phyloP scores from a whole-genome alignment of 306 rosid genomes.

The Castanea mollissima region DNA sequence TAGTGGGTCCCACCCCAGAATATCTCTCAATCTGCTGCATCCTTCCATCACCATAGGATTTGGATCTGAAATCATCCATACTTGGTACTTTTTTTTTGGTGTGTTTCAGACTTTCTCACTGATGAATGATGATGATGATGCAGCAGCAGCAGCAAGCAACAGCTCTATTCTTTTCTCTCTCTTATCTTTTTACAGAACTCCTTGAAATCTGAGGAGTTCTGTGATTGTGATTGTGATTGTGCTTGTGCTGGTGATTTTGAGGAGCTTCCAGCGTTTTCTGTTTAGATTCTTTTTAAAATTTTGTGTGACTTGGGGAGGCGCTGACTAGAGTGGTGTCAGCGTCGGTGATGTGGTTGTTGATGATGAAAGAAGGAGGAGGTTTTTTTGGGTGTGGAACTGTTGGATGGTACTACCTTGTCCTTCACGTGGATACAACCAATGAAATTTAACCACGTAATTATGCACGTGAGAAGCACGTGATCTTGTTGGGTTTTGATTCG shows the following conservation, averaged over 20 bases:
- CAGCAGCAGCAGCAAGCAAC: too few species aligned
- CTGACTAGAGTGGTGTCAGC: constrained; percentile 22
- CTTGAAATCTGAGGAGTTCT: too few species aligned
- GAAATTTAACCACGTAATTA: neutral
- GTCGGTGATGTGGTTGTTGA: neutral
- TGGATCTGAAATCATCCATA: constrained; percentile 77
- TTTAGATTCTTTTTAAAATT: too few species aligned
- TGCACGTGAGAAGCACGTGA: too few species aligned
- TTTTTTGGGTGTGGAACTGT: neutral
- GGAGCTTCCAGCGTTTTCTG: too few species aligned
- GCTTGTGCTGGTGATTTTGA: too few species aligned
- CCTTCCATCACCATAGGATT: constrained; percentile 63
- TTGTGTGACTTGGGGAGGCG: constrained; percentile 3
- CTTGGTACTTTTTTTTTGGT: too few species aligned
- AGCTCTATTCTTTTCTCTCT: neutral
- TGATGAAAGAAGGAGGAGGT: neutral
- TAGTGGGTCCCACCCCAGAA: constrained; percentile 25
- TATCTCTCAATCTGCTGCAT: constrained; percentile 66
- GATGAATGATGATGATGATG: too few species aligned
- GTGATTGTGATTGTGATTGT: too few species aligned
- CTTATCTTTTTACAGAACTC: neutral
- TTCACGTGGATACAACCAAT: neutral
- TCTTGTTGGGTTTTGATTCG: too few species aligned
- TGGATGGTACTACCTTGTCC: too few species aligned
- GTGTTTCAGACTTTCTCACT: too few species aligned